phyloP scores from a whole-genome alignment of 2,329 filamentous ascomycete genomes.

The Cylindrodendrum hubeiense region DNA sequence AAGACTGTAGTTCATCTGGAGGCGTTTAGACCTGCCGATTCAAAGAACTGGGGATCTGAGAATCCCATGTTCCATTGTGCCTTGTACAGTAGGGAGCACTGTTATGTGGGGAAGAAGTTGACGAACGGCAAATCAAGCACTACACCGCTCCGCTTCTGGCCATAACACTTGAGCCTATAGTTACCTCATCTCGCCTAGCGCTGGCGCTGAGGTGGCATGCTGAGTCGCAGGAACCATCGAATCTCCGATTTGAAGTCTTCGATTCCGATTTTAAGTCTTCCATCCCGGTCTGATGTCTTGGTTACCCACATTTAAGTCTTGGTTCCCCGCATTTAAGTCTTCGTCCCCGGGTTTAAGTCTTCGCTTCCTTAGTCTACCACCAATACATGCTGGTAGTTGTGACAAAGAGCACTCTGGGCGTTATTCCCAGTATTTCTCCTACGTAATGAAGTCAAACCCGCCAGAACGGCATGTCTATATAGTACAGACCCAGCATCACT shows the following conservation, averaged over 20 bases:
- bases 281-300: background rate
- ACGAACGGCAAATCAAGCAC: too few species aligned
- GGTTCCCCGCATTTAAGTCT: background rate
- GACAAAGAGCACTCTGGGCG: background rate
- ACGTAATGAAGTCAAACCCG: background rate
- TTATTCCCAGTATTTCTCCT: background rate
- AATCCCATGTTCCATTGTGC: background rate
- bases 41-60: background rate
- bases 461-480: background rate
- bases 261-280: conserved; percentile 1
- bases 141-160: background rate
- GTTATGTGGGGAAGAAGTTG: background rate
- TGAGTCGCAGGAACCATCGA: background rate
- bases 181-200: conserved; percentile 14
- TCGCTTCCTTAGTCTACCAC: background rate
- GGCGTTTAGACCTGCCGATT: background rate
- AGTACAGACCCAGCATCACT: background rate
- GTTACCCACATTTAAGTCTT: background rate
- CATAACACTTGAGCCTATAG: background rate
- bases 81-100: too few species aligned
- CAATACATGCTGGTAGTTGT: background rate
- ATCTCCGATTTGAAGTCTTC: conserved; percentile 7
- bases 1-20: background rate
- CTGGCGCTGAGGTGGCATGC: background rate
- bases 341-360: conserved; percentile 8